phyloP scores from a whole-genome alignment of 2,329 filamentous ascomycete genomes.

The Hypoxylon sp. region DNA sequence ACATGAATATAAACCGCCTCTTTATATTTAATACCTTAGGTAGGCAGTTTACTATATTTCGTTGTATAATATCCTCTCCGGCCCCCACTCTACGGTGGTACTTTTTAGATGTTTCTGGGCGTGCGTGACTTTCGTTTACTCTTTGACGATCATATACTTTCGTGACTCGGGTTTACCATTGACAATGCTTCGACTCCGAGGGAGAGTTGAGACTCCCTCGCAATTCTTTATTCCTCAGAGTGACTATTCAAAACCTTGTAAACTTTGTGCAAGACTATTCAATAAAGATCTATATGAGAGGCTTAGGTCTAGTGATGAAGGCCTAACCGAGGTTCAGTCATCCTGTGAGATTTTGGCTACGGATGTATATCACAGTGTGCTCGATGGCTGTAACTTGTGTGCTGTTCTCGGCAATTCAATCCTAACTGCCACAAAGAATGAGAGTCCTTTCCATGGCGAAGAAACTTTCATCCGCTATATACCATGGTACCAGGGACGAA shows the following conservation, averaged over 20 bases:
- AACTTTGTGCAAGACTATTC: constrained; percentile 16
- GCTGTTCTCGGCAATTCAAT: constrained; percentile 19
- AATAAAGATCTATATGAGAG: constrained; percentile 14
- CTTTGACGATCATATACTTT: too few species aligned
- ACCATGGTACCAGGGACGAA: constrained; percentile 22
- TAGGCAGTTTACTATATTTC: too few species aligned
- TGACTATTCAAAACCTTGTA: neutral
- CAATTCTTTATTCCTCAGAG: constrained; percentile 2
- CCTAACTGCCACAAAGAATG: constrained; percentile 15
- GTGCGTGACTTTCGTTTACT: too few species aligned
- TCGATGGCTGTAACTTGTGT: constrained; percentile 18
- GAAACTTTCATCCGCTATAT: constrained; percentile 16
- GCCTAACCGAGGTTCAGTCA: constrained; percentile 11
- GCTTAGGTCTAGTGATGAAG: constrained; percentile 5
- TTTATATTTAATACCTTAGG: neutral
- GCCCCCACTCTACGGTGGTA: neutral
- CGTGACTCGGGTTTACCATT: neutral
- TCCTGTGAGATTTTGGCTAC: constrained; percentile 19
- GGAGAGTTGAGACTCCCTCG: constrained; percentile 11
- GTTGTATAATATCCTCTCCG: neutral
- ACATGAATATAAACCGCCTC: neutral
- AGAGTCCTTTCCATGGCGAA: constrained; percentile 4
- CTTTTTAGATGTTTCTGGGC: neutral
- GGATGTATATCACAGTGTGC: constrained; percentile 12
- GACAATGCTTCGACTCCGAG: constrained; percentile 11